These are phyloP conservation scores for Taiozyma sp. DNA, from an alignment of 1,139 yeast genomes.

Conservation along the genomic window DNA sequence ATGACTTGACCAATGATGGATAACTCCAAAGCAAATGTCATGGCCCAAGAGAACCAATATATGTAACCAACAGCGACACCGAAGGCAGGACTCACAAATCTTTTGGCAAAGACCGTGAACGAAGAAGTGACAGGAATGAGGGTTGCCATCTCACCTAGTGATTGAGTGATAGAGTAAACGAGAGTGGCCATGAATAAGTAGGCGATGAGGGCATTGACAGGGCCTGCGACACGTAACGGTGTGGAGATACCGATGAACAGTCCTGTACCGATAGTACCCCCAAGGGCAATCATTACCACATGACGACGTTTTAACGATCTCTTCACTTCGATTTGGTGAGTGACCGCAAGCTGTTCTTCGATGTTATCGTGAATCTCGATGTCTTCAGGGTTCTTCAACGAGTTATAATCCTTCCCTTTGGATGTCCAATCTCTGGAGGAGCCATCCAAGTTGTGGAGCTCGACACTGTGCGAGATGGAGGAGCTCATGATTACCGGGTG, in stretches of 20 bases:
- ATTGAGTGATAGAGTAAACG: slow-evolving; percentile 59
- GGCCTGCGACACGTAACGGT: slow-evolving; percentile 49
- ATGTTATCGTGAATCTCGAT: background rate
- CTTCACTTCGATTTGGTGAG: slow-evolving; percentile 32
- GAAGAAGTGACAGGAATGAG: slow-evolving; percentile 66
- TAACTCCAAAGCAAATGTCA: slow-evolving; percentile 74
- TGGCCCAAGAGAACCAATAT: slow-evolving; percentile 84
- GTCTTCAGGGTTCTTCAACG: background rate
- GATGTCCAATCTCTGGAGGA: background rate
- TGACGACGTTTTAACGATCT: slow-evolving; percentile 52
- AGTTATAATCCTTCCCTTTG: background rate
- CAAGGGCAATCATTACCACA: slow-evolving; percentile 56
- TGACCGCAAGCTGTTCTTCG: slow-evolving; percentile 20
- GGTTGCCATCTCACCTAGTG: slow-evolving; percentile 76
- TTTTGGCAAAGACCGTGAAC: slow-evolving; percentile 45
- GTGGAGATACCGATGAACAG: slow-evolving; percentile 49
- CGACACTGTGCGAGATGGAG: background rate
- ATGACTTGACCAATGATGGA: slow-evolving; percentile 74
- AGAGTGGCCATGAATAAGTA: slow-evolving; percentile 59
- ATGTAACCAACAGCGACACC: slow-evolving; percentile 80
- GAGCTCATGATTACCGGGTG: background rate
- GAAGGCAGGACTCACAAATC: slow-evolving; percentile 62
- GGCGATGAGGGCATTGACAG: slow-evolving; percentile 56
- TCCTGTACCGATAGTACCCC: slow-evolving; percentile 69
- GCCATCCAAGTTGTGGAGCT: background rate